Percentiles rank a stretch among this genome's conserved stretches.
Evolutionary conservation across 169 alveolate genomes (phyloP).

Genomic region (Plasmodium cynomolgi): DNA sequence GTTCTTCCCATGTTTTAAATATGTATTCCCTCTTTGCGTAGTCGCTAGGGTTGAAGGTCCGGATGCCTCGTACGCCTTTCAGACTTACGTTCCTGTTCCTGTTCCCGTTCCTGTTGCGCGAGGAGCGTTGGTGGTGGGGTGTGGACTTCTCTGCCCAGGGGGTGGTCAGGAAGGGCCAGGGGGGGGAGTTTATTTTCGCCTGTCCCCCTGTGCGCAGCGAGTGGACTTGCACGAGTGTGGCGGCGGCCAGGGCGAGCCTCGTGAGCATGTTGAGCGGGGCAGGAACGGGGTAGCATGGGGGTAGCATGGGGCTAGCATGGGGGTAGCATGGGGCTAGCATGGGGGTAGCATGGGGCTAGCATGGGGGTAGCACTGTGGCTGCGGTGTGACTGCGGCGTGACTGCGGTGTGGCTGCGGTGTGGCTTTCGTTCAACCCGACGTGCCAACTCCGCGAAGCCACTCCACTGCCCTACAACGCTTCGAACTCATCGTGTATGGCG

Average conservation of each 20-base stretch:
- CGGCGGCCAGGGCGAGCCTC: background rate
- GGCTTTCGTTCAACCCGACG: background rate
- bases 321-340: background rate
- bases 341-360: background rate
- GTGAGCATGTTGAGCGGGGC: background rate
- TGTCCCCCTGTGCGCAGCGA: background rate
- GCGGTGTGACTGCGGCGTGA: too few relatives aligned
- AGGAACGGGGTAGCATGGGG: background rate
- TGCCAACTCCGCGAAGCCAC: background rate
- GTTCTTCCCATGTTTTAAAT: conserved; percentile 58
- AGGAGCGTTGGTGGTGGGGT: background rate
- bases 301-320: background rate
- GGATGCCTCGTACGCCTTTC: conserved; percentile 34
- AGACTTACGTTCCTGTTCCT: background rate
- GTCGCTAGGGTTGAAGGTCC: conserved; percentile 20
- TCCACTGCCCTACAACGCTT: background rate
- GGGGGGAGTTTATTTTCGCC: background rate
- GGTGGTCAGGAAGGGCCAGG: background rate
- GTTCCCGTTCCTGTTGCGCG: background rate
- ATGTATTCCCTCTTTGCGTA: conserved; percentile 55
- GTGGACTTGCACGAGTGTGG: background rate
- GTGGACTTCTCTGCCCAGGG: background rate
- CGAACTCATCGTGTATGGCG: background rate
- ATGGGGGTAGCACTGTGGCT: too few relatives aligned
- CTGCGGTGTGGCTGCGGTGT: background rate